Conservation (phyloP, 331 rosid species). For the Pyracantha coccinea region DNA sequence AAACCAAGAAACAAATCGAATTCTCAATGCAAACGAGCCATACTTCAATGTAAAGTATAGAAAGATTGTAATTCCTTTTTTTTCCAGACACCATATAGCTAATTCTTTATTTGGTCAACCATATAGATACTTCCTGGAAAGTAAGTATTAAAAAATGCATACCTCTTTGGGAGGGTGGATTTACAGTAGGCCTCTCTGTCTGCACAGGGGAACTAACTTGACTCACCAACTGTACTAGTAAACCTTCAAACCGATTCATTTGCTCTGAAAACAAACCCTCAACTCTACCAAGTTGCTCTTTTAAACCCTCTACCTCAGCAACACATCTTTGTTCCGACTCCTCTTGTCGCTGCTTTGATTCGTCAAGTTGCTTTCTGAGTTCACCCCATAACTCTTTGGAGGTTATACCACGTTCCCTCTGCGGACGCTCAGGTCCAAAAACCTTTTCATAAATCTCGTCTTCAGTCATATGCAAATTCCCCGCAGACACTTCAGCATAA, state of each 20-base stretch:
- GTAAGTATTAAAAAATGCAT: not conserved
- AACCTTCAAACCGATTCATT: constrained; percentile 9
- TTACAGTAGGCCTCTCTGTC: not conserved
- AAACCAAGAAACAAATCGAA: not conserved
- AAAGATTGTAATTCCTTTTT: not conserved
- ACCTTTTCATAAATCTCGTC: not conserved
- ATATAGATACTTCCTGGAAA: not conserved
- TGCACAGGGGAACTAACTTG: not conserved
- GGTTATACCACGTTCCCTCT: not conserved
- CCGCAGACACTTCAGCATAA: not conserved
- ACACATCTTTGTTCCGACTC: constrained; percentile 6
- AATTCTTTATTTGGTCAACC: no score
- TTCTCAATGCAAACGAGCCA: not conserved
- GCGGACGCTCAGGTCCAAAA: not conserved
- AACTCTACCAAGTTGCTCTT: constrained; percentile 7
- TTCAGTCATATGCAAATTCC: not conserved
- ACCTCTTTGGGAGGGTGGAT: not conserved
- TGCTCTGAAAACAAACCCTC: constrained; percentile 9
- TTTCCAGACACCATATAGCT: not conserved
- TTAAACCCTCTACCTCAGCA: not conserved
- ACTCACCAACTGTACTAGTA: not conserved
- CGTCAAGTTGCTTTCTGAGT: constrained; percentile 1
- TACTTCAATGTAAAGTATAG: not conserved
- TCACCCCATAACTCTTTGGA: not conserved
- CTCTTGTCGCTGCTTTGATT: constrained; percentile 2